Evolutionary conservation across 805 yeast species (phyloP), one percentile per base, ranked within the genome.

Genomic region (Dipodascus albidus): DNA sequence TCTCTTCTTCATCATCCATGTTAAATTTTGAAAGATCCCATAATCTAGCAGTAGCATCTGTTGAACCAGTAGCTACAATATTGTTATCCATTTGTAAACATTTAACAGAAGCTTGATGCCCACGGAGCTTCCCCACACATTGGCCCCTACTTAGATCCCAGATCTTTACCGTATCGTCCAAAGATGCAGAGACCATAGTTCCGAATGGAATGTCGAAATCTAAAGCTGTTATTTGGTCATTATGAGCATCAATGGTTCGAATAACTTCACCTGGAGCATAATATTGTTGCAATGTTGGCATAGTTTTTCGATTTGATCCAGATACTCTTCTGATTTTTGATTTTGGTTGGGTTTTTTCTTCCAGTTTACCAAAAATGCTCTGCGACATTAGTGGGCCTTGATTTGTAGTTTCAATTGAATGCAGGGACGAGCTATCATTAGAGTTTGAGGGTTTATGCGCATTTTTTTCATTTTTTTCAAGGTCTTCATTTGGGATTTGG

Each of bases 201-300:
- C 89, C 90, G 66, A 82, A 85, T 14, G 91, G 91, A 22, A 76
- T 71, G 62, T 84, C 88, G 63, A 85, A 84, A 58, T 82, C 89
- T 55, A 85, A 63, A 33, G 80, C 73, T 0, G 79, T 74, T 21
- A 85, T 70, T 1, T 77, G 58, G 48, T 74, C 79, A 2, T 71
- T 72, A 60, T 82, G 87, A 1, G 81, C 81, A 15, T 71, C 63
- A 48, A 82, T 68, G 15, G 72, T 64, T 38, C 71, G 65, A 24
- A 85, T 81, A 44, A 69, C 65, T 47, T 79, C 73, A 2, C 88
- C 87, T 0, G 83, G 74, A 27, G 74, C 73, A 60, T 81, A 83
- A 59, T 73, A 82, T 54, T 80, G 83, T 61, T 82, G 88, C 55
- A 83, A 63, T 0, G 85, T 79, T 4, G 88, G 83, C 54, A 74